These are phyloP conservation scores for Maudiozyma bulderi DNA, from an alignment of 805 yeast species.

Conservation along the genomic window DNA sequence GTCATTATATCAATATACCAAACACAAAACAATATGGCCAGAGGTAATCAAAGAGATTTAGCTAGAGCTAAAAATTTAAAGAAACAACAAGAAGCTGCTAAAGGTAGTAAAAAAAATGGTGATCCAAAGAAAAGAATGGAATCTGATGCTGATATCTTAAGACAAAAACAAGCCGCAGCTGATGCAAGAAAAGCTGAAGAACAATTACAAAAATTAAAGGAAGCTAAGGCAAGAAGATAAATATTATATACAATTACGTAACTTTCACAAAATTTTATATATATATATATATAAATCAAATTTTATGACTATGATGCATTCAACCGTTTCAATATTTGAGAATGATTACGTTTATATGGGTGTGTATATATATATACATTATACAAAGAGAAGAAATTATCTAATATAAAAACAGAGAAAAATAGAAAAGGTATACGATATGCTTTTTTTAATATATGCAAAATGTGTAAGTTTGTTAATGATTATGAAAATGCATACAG, in stretches of 20 bases:
- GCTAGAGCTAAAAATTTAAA: slow-evolving; percentile 84
- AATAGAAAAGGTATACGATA: no score
- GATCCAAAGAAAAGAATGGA: slow-evolving; percentile 83
- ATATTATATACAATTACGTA: no score
- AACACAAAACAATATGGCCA: slow-evolving; percentile 46
- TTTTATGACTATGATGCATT: not conserved
- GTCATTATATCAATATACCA: no score
- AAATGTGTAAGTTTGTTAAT: no score
- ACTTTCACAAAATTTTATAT: not conserved
- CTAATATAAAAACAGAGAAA: no score
- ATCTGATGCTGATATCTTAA: slow-evolving; percentile 79
- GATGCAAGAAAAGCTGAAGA: slow-evolving; percentile 29
- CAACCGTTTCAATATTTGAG: no score
- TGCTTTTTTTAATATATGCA: no score
- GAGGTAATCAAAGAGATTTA: slow-evolving; percentile 94
- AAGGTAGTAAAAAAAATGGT: slow-evolving; percentile 57
- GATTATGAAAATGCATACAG: no score
- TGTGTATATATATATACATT: no score
- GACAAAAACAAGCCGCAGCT: slow-evolving; percentile 71
- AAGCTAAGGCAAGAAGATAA: slow-evolving; percentile 8
- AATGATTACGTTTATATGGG: no score
- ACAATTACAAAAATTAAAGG: slow-evolving; percentile 15
- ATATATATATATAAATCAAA: not conserved
- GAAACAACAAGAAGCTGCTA: slow-evolving; percentile 58
- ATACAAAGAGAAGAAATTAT: no score